Base-by-base conservation (phyloP, 1,139 yeast species). In the Pichia sp. region DNA sequence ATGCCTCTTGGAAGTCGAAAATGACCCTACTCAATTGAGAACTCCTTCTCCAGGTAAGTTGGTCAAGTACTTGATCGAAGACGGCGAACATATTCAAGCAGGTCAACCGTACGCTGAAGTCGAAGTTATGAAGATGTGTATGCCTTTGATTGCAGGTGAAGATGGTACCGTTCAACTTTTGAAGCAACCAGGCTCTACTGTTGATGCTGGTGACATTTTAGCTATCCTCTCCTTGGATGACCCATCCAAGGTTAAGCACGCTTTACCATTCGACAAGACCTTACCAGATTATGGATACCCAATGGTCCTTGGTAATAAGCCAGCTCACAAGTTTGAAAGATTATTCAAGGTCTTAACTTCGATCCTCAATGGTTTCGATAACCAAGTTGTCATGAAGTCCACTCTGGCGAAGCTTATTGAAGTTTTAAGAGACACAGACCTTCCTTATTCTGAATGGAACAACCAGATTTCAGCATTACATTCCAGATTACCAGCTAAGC, bases 21-120 rank as follows among this genome's bases (percentile, higher is more conserved):
- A 86, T 55, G 99, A 91, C 55, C 99, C 99, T 49, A 91, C 99
- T 33, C 98, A 93, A 66, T 72, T 93, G 56, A 80, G 97, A 66
- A 86, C 98, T 32, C 98, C 98, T 31, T 88, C 97, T 30, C 99
- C 98, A 37, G 99, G 99, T 70, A 91, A 93, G 64, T 74, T 91
- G 51, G 94, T 88, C 42, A 86, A 86, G 59, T 93, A 77, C 62
- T 70, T 91, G 52, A 94, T 91, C 44, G 97, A 91, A 57, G 83
- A 83, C 52, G 98, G 98, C 49, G 98, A 91, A 48, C 97, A 88
- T 54, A 76, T 91, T 51, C 66, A 65, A 44, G 79, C 94, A 43
- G 98, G 98, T 43, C 95, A 91, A 64, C 78, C 96, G 31, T 93
- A 77, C 56, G 98, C 98, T 31, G 98, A 91, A 66, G 96, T 91